phyloP scores from a whole-genome alignment of 2,329 filamentous ascomycete genomes.

The Pezicula carpinea region DNA sequence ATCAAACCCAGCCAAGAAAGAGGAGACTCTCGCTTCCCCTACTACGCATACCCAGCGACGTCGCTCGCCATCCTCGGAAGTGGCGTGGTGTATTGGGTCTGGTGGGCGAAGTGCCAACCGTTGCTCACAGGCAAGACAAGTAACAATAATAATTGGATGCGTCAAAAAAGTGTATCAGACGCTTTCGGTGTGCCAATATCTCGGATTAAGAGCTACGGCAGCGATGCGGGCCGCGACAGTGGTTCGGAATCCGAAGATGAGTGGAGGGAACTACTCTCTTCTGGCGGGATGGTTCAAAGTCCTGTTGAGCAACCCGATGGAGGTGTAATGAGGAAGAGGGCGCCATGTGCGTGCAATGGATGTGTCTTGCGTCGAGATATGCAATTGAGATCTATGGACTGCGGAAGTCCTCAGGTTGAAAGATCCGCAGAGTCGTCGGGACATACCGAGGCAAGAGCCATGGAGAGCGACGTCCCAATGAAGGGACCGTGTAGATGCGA shows the following conservation, averaged over 20 bases:
- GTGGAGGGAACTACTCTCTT: background rate
- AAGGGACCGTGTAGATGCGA: background rate
- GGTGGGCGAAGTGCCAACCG: constrained; percentile 25
- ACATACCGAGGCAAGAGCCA: background rate
- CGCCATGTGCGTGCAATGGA: background rate
- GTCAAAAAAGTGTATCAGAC: background rate
- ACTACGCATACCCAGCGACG: constrained; percentile 33
- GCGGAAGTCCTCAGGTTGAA: background rate
- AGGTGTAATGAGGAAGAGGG: background rate
- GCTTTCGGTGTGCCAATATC: background rate
- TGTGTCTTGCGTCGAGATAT: background rate
- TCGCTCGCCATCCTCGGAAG: constrained; percentile 30
- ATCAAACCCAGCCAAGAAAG: constrained; percentile 25
- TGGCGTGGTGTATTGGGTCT: constrained; percentile 33
- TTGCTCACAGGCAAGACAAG: background rate
- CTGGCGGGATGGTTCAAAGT: background rate
- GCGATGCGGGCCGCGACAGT: background rate
- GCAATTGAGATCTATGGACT: background rate
- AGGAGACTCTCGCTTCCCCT: constrained; percentile 27
- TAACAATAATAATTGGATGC: background rate
- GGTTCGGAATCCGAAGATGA: background rate
- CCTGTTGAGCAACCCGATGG: background rate
- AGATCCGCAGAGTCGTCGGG: too few species aligned
- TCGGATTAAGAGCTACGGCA: background rate
- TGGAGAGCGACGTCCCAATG: background rate